A percentile compares a stretch with the other conserved stretches of the same genome.
Conservation (phyloP, 2,329 filamentous ascomycete genomes). For the Alternaria angustiovoidea region DNA sequence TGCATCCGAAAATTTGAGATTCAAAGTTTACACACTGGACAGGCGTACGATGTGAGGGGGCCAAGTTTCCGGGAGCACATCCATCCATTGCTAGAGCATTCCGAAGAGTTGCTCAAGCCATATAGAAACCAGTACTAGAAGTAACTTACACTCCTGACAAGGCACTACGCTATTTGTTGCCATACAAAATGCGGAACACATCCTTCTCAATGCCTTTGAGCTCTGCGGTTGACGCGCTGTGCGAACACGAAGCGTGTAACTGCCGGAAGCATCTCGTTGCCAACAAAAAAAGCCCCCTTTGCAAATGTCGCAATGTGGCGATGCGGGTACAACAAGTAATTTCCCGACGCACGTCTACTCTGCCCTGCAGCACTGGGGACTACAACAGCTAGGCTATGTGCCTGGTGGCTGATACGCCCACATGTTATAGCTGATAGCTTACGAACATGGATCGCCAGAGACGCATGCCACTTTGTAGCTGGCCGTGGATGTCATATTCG, state of each 20-base stretch:
- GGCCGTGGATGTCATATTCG: not conserved
- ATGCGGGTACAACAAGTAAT: not conserved
- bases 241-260: not conserved
- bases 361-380: not conserved
- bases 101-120: not conserved
- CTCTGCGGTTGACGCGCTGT: not conserved
- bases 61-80: not conserved
- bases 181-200: not conserved
- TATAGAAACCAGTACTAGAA: not conserved
- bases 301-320: not conserved
- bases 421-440: conserved; percentile 1
- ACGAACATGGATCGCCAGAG: conserved; percentile 1
- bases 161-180: not conserved
- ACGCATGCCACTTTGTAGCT: conserved; percentile 13
- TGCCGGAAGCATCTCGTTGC: not conserved
- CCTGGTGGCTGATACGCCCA: conserved; percentile 11
- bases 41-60: not conserved
- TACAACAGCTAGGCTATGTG: not conserved
- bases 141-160: not conserved
- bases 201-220: not conserved
- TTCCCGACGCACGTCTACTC: not conserved
- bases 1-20: not conserved
- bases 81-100: not conserved
- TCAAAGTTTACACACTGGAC: not conserved
- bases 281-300: not conserved